phyloP scores from a whole-genome alignment of 352 stramenopile genomes.

The Saprolegnia diclina region DNA sequence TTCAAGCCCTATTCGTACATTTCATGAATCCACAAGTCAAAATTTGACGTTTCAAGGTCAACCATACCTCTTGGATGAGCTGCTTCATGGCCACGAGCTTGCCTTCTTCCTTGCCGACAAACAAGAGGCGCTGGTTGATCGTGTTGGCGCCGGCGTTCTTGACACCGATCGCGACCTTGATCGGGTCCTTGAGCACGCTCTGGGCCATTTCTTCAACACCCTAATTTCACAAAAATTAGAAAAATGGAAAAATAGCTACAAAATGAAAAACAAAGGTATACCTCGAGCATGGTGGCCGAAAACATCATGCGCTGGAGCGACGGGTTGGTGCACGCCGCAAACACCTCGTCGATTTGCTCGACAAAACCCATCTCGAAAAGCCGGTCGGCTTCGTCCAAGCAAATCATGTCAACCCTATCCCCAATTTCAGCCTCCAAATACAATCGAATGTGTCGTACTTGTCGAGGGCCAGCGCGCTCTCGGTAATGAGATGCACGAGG shows the following conservation, averaged over 20 bases:
- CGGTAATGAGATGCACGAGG: conserved; percentile 87
- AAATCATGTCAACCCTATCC: conserved; percentile 88
- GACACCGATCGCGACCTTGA: conserved; percentile 92
- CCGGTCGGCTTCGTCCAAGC: conserved; percentile 98
- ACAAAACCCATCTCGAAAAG: conserved; percentile 97
- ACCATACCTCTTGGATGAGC: conserved; percentile 58
- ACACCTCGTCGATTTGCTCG: conserved; percentile 96
- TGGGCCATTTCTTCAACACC: conserved; percentile 94
- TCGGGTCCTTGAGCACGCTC: conserved; percentile 93
- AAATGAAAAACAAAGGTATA: background rate
- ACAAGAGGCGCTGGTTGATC: conserved; percentile 94
- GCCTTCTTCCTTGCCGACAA: conserved; percentile 98
- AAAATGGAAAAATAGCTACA: background rate
- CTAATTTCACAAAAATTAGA: conserved; percentile 6
- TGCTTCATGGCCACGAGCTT: conserved; percentile 97
- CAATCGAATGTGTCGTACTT: conserved; percentile 3
- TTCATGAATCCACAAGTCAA: background rate
- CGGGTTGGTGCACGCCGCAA: conserved; percentile 84
- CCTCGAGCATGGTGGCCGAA: conserved; percentile 94
- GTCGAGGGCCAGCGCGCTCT: conserved; percentile 74
- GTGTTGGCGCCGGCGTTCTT: conserved; percentile 84
- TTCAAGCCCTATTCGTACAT: conserved; percentile 69
- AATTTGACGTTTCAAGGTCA: background rate
- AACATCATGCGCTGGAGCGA: conserved; percentile 94
- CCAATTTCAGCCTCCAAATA: conserved; percentile 26